Percentiles rank a stretch among this genome's conserved stretches.
phyloP scores from a whole-genome alignment of 2,329 filamentous ascomycete species.

The Paraphoma sp. region DNA sequence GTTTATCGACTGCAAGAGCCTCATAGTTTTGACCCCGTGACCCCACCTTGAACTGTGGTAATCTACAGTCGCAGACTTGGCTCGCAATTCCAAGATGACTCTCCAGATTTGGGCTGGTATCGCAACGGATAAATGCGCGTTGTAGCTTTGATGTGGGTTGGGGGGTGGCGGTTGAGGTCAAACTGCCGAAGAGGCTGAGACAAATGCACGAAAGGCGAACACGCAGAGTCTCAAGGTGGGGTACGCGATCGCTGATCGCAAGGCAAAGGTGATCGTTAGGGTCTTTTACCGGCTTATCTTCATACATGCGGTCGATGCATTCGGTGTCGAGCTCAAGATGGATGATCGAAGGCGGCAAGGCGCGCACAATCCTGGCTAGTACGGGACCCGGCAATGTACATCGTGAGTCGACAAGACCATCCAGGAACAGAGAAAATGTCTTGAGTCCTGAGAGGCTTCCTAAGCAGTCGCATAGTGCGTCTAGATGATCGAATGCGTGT shows the following conservation, averaged over 20 bases:
- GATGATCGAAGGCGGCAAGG: background rate
- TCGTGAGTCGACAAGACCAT: conserved; percentile 1
- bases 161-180: background rate
- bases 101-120: background rate
- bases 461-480: conserved; percentile 2
- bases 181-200: background rate
- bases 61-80: background rate
- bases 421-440: conserved; percentile 1
- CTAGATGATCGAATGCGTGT: conserved; percentile 1
- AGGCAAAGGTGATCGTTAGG: background rate
- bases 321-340: conserved; percentile 9
- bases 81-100: background rate
- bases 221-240: conserved; percentile 5
- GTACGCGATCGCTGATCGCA: conserved; percentile 5
- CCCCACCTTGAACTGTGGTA: background rate
- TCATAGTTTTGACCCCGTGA: background rate
- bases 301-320: conserved; percentile 1
- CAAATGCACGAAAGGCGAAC: conserved; percentile 6
- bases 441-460: background rate
- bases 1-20: background rate
- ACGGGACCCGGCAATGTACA: background rate
- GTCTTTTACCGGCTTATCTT: background rate
- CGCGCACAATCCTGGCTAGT: background rate
- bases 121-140: background rate
- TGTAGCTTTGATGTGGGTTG: conserved; percentile 4